phyloP scores from a whole-genome alignment of 352 stramenopile species.

The Phytophthora vignae region DNA sequence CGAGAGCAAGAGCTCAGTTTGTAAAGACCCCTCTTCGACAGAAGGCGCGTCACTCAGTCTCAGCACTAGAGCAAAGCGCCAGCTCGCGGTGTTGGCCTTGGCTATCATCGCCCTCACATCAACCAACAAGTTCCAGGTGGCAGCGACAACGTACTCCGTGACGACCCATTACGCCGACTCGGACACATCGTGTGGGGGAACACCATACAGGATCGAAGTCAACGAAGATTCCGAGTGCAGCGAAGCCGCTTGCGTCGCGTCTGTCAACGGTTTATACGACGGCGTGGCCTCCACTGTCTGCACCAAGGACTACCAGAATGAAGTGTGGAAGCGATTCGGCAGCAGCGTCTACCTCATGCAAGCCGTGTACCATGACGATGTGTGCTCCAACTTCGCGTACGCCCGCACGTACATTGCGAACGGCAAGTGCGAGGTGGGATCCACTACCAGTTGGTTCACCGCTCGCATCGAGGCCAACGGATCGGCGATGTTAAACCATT shows the following conservation, averaged over 20 bases:
- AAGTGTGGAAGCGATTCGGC: slow-evolving; percentile 10
- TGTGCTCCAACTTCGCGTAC: slow-evolving; percentile 19
- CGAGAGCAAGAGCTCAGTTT: background rate
- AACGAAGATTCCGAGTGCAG: slow-evolving; percentile 1
- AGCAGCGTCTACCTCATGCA: slow-evolving; percentile 10
- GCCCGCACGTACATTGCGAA: slow-evolving; percentile 14
- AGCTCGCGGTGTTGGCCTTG: background rate
- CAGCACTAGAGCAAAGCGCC: background rate
- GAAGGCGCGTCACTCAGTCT: background rate
- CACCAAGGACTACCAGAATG: slow-evolving; percentile 10
- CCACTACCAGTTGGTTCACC: background rate
- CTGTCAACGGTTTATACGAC: slow-evolving; percentile 5
- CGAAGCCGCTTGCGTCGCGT: slow-evolving; percentile 1
- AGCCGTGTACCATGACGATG: slow-evolving; percentile 10
- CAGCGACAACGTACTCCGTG: slow-evolving; percentile 1
- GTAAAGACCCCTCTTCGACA: background rate
- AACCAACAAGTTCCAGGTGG: background rate
- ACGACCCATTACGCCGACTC: slow-evolving; percentile 3
- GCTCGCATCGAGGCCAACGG: slow-evolving; percentile 12
- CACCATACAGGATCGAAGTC: slow-evolving; percentile 10
- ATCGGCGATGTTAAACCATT: slow-evolving; percentile 3
- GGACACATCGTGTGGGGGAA: slow-evolving; percentile 3
- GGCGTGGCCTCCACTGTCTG: slow-evolving; percentile 3
- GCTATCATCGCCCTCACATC: background rate
- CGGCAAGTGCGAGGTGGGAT: slow-evolving; percentile 14